Conservation (phyloP, 1,284 basidiomycete genomes). For the Leucoagaricus sp. region DNA sequence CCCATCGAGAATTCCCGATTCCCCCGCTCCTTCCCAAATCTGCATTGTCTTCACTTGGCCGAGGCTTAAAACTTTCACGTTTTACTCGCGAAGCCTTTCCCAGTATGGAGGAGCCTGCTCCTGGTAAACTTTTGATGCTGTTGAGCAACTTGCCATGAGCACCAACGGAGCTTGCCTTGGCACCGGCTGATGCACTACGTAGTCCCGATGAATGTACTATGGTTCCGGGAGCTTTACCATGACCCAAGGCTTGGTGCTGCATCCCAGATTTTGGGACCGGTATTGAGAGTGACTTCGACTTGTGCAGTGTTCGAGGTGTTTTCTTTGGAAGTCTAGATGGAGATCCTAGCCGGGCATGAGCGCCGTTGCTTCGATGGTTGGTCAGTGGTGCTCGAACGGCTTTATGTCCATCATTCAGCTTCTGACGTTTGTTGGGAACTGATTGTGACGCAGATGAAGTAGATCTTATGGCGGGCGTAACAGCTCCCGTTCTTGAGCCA, state of each 20-base stretch:
- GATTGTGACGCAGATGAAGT: slow-evolving; percentile 47
- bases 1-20: slow-evolving; percentile 29
- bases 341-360: slow-evolving; percentile 33
- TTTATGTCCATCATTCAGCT: slow-evolving; percentile 41
- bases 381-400: slow-evolving; percentile 37
- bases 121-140: slow-evolving; percentile 11
- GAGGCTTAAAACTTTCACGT: slow-evolving; percentile 77
- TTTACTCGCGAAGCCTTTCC: slow-evolving; percentile 51
- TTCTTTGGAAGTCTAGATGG: slow-evolving; percentile 50
- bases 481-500: slow-evolving; percentile 39
- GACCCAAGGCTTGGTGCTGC: slow-evolving; percentile 51
- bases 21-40: slow-evolving; percentile 26
- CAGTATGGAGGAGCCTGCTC: slow-evolving; percentile 24
- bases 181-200: slow-evolving; percentile 24
- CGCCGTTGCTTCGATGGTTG: slow-evolving; percentile 31
- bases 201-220: slow-evolving; percentile 21
- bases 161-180: slow-evolving; percentile 19
- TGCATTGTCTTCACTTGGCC: slow-evolving; percentile 61
- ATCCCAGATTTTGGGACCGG: slow-evolving; percentile 45
- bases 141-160: slow-evolving; percentile 4
- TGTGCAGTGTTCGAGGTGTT: slow-evolving; percentile 24
- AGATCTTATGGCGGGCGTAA: slow-evolving; percentile 62
- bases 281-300: slow-evolving; percentile 30
- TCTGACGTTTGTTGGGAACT: slow-evolving; percentile 59
- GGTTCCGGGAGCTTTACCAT: slow-evolving; percentile 44